Conservation (phyloP, 2,329 filamentous ascomycete genomes). For the Acephala macrosclerotiorum region DNA sequence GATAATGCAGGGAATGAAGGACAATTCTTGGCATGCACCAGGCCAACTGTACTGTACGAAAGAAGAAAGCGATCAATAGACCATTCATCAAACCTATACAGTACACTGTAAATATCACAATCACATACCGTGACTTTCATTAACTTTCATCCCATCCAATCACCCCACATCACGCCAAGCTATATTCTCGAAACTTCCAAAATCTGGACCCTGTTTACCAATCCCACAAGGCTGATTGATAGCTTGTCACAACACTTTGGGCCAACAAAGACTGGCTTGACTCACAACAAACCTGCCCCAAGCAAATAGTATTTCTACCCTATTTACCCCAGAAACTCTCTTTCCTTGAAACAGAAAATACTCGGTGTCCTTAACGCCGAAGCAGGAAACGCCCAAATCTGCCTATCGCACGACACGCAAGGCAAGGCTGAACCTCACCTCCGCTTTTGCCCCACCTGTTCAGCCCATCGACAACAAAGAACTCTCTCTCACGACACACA, state of each 20-base stretch:
- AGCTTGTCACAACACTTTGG: neutral
- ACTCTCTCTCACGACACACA: neutral
- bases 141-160: neutral
- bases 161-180: constrained; percentile 3
- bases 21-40: constrained; percentile 19
- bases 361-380: neutral
- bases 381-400: neutral
- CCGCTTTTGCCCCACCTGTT: constrained; percentile 7
- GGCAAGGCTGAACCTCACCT: constrained; percentile 8
- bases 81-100: constrained; percentile 15
- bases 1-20: constrained; percentile 2
- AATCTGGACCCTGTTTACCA: constrained; percentile 17
- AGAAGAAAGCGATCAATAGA: constrained; percentile 32
- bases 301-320: neutral
- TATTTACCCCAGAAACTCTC: neutral
- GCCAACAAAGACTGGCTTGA: neutral
- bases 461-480: neutral
- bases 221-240: constrained; percentile 26
- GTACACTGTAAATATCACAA: neutral
- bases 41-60: constrained; percentile 34
- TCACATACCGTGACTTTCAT: neutral
- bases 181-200: constrained; percentile 32
- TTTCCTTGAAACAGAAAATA: neutral
- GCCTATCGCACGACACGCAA: neutral
- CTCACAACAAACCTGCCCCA: neutral